Evolutionary conservation across 179 eudicot species (phyloP), one percentile per base, ranked within the genome.

Genomic region (Camellia oleifera): DNA sequence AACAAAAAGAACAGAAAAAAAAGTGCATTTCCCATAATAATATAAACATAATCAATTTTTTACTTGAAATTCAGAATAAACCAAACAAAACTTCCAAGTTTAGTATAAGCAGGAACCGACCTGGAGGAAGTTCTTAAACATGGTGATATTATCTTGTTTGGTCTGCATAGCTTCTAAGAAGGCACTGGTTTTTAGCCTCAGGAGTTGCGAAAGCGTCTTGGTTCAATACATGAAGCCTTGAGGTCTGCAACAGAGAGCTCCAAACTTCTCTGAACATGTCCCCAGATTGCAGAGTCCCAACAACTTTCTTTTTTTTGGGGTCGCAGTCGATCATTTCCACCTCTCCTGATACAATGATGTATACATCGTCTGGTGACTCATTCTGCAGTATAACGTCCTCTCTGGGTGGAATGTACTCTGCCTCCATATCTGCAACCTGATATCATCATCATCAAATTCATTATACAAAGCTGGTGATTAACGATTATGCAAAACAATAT

Each of bases 331-430:
- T 87, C 80, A 88, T 87, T 70, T 93, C 95, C 13, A 91, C 92
- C 77, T 91, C 92, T 12, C 98, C 98, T 0, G 98, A 94, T 45
- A 91, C 97, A 14, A 94, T 86, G 42, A 94, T 89, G 81, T 93
- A 93, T 3, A 91, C 83, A 78, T 94, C 98, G 0, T 90, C 92
- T 0, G 97, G 82, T 12, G 94, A 86, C 79, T 94, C 97, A 45
- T 90, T 93, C 32, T 89, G 92, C 82, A 94, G 67, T 81, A 93
- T 89, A 4, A 94, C 91, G 72, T 93, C 97, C 81, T 94, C 98
- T 84, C 93, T 86, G 54, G 98, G 98, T 5, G 98, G 98, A 40
- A 91, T 80, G 81, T 90, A 94, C 76, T 93, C 98, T 0, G 96
- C 96, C 83, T 89, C 90, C 91, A 92, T 91, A 58, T 88, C 90